Evolutionary conservation across 2,329 filamentous ascomycete species (phyloP).

Genomic region (Dactylellina drechsleri): DNA sequence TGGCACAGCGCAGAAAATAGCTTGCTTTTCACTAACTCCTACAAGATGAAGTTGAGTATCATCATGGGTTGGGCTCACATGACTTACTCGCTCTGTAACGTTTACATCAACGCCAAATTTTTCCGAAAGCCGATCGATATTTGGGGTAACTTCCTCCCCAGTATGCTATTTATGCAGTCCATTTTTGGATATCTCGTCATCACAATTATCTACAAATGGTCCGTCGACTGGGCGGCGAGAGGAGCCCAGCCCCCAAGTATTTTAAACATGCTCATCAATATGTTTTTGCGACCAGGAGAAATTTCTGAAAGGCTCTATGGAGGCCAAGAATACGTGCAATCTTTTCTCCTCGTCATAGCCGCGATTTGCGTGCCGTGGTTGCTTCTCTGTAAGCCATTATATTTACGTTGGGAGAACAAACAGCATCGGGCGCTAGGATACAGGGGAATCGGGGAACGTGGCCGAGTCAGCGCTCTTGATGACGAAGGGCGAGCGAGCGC

Average conservation of each 20-base stretch:
- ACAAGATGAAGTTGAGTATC: constrained; percentile 99
- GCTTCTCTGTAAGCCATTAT: constrained; percentile 94
- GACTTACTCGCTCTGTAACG: constrained; percentile 95
- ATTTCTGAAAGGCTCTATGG: constrained; percentile 76
- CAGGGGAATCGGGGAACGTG: constrained; percentile 77
- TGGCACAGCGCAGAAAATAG: constrained; percentile 98
- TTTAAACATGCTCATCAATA: constrained; percentile 99
- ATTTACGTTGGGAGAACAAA: constrained; percentile 93
- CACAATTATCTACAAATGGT: constrained; percentile 98
- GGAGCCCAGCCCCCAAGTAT: constrained; percentile 80
- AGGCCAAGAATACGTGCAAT: constrained; percentile 80
- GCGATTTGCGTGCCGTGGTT: constrained; percentile 87
- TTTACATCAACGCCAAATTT: constrained; percentile 90
- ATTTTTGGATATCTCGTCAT: constrained; percentile 97
- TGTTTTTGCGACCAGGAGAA: constrained; percentile 90
- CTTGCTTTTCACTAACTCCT: constrained; percentile 94
- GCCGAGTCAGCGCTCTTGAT: constrained; percentile 87
- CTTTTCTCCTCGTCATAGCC: constrained; percentile 81
- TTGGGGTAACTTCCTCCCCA: constrained; percentile 95
- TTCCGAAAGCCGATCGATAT: constrained; percentile 96
- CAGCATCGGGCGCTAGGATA: constrained; percentile 86
- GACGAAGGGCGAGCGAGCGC: constrained; percentile 75
- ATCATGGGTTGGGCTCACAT: constrained; percentile 97
- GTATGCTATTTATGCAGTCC: constrained; percentile 99
- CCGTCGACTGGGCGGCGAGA: constrained; percentile 80